Conservation (phyloP, 257 asterid genomes). For the Lavandula angustifolia region DNA sequence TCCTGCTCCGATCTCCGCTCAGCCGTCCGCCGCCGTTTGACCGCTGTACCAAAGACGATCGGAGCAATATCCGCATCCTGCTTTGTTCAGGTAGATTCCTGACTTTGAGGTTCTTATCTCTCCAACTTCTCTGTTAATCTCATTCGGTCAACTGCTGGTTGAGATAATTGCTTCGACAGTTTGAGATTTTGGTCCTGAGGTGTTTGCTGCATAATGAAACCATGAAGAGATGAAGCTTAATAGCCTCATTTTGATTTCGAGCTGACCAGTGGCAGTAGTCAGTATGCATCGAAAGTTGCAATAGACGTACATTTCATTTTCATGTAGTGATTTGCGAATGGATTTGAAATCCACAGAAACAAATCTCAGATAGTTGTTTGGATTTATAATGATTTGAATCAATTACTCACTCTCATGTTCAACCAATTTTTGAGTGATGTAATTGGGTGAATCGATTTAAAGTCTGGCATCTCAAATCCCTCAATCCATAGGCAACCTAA, state of each 20-base stretch:
- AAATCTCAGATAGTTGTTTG: background rate
- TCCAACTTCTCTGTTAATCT: background rate
- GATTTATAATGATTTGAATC: constrained; percentile 10
- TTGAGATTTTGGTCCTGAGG: background rate
- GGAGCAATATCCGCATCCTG: background rate
- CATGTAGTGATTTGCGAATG: background rate
- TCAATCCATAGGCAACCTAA: background rate
- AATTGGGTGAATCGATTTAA: background rate
- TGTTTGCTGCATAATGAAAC: background rate
- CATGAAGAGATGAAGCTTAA: background rate
- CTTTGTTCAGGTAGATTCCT: constrained; percentile 14
- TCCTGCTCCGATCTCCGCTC: background rate
- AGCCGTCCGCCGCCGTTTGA: constrained; percentile 5
- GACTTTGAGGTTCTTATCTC: background rate
- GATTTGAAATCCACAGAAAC: constrained; percentile 1
- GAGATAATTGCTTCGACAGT: background rate
- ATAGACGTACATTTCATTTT: background rate
- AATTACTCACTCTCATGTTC: background rate
- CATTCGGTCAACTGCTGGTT: constrained; percentile 16
- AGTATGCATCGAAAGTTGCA: background rate
- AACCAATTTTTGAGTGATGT: background rate
- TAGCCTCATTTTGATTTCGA: background rate
- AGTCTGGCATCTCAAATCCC: constrained; percentile 14
- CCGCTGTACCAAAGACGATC: constrained; percentile 2
- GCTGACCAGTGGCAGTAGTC: background rate